These are phyloP conservation scores for Talaromyces albobiverticillius DNA, from an alignment of 2,329 filamentous ascomycete species.

Conservation along the genomic window DNA sequence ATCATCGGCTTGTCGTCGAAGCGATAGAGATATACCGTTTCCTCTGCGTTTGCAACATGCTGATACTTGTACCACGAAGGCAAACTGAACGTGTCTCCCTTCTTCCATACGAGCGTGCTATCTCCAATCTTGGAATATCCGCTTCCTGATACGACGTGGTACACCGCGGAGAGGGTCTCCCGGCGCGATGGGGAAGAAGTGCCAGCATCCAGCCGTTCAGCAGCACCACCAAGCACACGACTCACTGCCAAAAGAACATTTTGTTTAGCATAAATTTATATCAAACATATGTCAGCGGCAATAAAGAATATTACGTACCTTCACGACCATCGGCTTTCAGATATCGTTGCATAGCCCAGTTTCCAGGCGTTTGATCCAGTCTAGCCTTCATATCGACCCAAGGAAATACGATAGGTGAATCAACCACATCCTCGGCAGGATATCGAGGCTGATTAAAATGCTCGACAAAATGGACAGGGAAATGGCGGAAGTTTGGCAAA, in stretches of 20 bases:
- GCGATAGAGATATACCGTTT: slow-evolving; percentile 50
- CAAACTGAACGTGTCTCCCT: slow-evolving; percentile 55
- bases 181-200: slow-evolving; percentile 35
- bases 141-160: slow-evolving; percentile 51
- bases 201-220: slow-evolving; percentile 43
- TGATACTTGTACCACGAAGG: slow-evolving; percentile 53
- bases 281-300: too few relatives aligned
- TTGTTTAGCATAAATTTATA: background rate
- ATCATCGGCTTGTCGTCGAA: slow-evolving; percentile 59
- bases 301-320: too few relatives aligned
- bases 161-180: slow-evolving; percentile 54
- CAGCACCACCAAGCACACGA: slow-evolving; percentile 46
- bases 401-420: slow-evolving; percentile 47
- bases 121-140: slow-evolving; percentile 44
- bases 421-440: slow-evolving; percentile 45
- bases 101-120: slow-evolving; percentile 41
- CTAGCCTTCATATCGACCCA: slow-evolving; percentile 46
- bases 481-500: slow-evolving; percentile 51
- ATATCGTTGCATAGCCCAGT: slow-evolving; percentile 33
- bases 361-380: slow-evolving; percentile 34
- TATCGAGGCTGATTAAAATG: slow-evolving; percentile 49
- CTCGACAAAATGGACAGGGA: slow-evolving; percentile 55
- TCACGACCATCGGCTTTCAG: slow-evolving; percentile 33
- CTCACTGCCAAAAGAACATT: background rate
- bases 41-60: slow-evolving; percentile 39